Evolutionary conservation across 371 early-diverging fungal genomes (phyloP).

Genomic region (Mortierella sp.): DNA sequence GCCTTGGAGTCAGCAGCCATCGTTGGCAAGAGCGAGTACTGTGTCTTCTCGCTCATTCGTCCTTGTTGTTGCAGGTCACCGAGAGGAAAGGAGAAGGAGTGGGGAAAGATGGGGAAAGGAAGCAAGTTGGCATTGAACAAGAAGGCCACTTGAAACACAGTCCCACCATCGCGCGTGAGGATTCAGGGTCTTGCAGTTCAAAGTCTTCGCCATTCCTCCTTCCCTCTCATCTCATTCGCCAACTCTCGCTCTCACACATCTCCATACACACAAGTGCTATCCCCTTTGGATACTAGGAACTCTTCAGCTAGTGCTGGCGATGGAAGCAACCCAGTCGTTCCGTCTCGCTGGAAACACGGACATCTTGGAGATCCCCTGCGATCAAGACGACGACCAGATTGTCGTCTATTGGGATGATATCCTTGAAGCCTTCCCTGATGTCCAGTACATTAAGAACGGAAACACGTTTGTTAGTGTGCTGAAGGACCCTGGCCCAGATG

Average conservation of each 20-base stretch:
- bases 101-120: too few species aligned
- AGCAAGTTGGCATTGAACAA: too few species aligned
- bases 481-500: constrained; percentile 6
- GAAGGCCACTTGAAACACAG: too few species aligned
- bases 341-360: neutral
- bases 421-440: constrained; percentile 9
- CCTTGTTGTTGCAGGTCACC: neutral
- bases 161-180: too few species aligned
- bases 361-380: neutral
- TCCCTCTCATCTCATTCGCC: too few species aligned
- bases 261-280: too few species aligned
- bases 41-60: constrained; percentile 34
- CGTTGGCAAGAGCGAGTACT: constrained; percentile 29
- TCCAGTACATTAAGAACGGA: constrained; percentile 4
- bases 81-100: too few species aligned
- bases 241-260: too few species aligned
- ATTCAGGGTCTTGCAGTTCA: too few species aligned
- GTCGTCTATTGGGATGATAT: constrained; percentile 23
- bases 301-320: constrained; percentile 1
- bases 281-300: too few species aligned
- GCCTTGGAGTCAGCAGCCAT: constrained; percentile 21
- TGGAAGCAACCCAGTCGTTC: constrained; percentile 6
- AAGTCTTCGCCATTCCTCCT: too few species aligned
- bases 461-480: neutral
- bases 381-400: constrained; percentile 6